Conservation (phyloP, 441 rosid genomes). For the Metrosideros polymorpha region DNA sequence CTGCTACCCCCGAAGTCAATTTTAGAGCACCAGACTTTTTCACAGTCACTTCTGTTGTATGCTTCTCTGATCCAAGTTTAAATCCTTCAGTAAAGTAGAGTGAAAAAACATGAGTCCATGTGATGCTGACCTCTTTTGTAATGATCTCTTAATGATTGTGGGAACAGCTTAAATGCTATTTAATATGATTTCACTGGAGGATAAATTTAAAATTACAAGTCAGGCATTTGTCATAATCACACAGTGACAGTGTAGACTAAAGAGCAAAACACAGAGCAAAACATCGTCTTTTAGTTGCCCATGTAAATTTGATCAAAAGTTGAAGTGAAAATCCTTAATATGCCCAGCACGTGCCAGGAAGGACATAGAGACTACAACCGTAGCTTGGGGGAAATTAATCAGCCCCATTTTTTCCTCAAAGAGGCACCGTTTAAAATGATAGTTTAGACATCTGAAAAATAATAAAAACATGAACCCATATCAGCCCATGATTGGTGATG, state of each 20-base stretch:
- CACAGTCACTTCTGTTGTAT: slow-evolving; percentile 53
- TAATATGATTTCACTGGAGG: not conserved
- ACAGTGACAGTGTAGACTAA: not conserved
- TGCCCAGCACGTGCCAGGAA: not conserved
- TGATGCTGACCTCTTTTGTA: not conserved
- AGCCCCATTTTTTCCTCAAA: not conserved
- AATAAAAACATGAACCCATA: not conserved
- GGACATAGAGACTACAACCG: not conserved
- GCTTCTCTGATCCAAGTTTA: slow-evolving; percentile 89
- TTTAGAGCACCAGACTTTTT: slow-evolving; percentile 51
- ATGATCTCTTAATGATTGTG: not conserved
- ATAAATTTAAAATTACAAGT: not conserved
- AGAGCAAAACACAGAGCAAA: not conserved
- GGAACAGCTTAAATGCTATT: not conserved
- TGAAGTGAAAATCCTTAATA: not conserved
- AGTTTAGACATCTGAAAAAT: not conserved
- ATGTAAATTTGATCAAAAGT: not conserved
- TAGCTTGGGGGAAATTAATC: not conserved
- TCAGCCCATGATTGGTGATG: not conserved
- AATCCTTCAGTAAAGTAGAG: slow-evolving; percentile 43
- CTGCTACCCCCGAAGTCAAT: slow-evolving; percentile 65
- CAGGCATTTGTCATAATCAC: not conserved
- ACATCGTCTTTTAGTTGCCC: not conserved
- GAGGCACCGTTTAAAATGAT: not conserved
- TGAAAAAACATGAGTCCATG: not conserved